Conservation (phyloP, 2,329 filamentous ascomycete genomes). For the Trichoderma atrobrunneum region DNA sequence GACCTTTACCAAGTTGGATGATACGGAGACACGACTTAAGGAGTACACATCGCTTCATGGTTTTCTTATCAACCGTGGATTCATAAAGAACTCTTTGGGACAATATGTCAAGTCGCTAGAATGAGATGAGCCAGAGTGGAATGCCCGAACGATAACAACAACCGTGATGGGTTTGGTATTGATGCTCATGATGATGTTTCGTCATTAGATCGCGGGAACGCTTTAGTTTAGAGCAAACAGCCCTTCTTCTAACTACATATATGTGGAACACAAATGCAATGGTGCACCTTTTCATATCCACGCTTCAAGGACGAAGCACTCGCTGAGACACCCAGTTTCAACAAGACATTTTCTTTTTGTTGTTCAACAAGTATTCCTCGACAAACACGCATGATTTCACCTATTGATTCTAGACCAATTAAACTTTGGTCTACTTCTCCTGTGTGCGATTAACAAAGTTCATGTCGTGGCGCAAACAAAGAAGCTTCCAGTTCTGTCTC, state of each 20-base stretch:
- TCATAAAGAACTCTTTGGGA: too few relatives aligned
- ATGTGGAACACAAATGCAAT: background rate
- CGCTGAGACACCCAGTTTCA: background rate
- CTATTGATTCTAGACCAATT: too few relatives aligned
- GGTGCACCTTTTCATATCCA: too few relatives aligned
- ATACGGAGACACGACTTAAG: too few relatives aligned
- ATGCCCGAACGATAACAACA: background rate
- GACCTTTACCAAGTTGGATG: background rate
- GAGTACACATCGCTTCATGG: too few relatives aligned
- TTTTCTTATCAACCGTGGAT: too few relatives aligned
- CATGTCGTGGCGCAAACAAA: too few relatives aligned
- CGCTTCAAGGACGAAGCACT: background rate
- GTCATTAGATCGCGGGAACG: background rate
- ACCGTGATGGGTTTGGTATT: background rate
- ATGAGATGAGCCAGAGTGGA: background rate
- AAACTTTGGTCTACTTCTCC: too few relatives aligned
- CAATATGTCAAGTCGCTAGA: too few relatives aligned
- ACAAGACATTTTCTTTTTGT: background rate
- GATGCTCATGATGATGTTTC: background rate
- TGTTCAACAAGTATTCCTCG: background rate
- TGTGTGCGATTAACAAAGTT: too few relatives aligned
- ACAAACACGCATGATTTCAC: too few relatives aligned
- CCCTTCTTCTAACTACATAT: background rate
- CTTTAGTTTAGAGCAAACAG: background rate
- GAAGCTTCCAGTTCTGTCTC: too few relatives aligned